These are phyloP conservation scores for Lathyrus oleraceus DNA, from an alignment of 306 rosid genomes.

Conservation along the genomic window DNA sequence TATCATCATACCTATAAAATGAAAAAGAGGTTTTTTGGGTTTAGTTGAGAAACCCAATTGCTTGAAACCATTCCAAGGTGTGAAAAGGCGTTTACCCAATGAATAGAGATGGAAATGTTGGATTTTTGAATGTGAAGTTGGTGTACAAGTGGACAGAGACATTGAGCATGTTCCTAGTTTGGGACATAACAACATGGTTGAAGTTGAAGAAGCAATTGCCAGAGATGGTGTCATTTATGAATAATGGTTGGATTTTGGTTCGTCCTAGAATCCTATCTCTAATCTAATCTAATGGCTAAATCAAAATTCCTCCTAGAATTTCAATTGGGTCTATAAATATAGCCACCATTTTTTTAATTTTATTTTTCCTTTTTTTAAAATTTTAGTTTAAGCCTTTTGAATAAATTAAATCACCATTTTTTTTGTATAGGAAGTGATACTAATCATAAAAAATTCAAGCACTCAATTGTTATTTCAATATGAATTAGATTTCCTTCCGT, in stretches of 20 bases:
- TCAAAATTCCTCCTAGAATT: not conserved
- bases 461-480: no score
- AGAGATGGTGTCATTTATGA: conserved; percentile 33
- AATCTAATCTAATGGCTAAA: not conserved
- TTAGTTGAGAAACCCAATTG: conserved; percentile 61
- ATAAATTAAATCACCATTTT: no score
- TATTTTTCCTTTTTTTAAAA: no score
- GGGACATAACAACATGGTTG: conserved; percentile 42
- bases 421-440: no score
- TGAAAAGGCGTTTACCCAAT: conserved; percentile 52
- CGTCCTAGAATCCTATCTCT: conserved; percentile 32
- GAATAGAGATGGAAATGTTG: conserved; percentile 45
- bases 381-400: no score
- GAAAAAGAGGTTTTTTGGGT: conserved; percentile 47
- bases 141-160: conserved; percentile 26
- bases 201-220: conserved; percentile 61
- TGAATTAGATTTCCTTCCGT: no score
- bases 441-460: no score
- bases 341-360: no score
- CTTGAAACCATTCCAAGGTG: conserved; percentile 89
- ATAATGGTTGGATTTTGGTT: not conserved
- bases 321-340: not conserved
- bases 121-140: conserved; percentile 33
- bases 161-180: conserved; percentile 39
- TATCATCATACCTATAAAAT: conserved; percentile 41